These are phyloP conservation scores for Barnettozyma californica DNA, from an alignment of 805 yeast genomes.

Conservation along the genomic window DNA sequence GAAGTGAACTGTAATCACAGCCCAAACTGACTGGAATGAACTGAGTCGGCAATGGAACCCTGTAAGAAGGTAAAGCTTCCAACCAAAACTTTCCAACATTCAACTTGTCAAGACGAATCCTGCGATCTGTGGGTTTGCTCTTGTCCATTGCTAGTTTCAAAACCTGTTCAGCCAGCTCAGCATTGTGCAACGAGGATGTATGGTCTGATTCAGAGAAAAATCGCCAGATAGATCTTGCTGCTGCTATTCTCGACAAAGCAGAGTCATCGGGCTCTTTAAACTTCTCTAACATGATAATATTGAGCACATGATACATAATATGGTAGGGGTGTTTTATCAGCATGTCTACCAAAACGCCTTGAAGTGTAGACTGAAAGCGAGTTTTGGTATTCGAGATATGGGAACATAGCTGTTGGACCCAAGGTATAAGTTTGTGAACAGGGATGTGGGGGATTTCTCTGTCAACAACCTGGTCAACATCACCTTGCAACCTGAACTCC, in stretches of 20 bases:
- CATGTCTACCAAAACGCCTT: constrained; percentile 40
- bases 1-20: constrained; percentile 40
- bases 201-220: constrained; percentile 28
- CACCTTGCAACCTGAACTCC: constrained; percentile 44
- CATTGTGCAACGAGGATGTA: constrained; percentile 39
- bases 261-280: constrained; percentile 30
- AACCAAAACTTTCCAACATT: constrained; percentile 56
- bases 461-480: constrained; percentile 38
- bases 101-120: constrained; percentile 28
- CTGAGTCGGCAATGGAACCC: constrained; percentile 66
- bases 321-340: constrained; percentile 67
- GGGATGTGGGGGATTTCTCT: constrained; percentile 42
- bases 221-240: constrained; percentile 46
- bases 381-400: constrained; percentile 46
- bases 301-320: constrained; percentile 55
- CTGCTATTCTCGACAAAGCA: constrained; percentile 41
- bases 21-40: constrained; percentile 38
- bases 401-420: constrained; percentile 81
- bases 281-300: constrained; percentile 38
- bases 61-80: constrained; percentile 34
- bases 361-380: constrained; percentile 52
- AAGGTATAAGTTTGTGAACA: constrained; percentile 58
- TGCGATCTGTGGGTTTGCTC: constrained; percentile 23
- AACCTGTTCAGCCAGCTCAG: constrained; percentile 44
- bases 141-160: constrained; percentile 47